Conservation (phyloP, 129 eudicot species). For the Pseudognaphalium luteoalbum region DNA sequence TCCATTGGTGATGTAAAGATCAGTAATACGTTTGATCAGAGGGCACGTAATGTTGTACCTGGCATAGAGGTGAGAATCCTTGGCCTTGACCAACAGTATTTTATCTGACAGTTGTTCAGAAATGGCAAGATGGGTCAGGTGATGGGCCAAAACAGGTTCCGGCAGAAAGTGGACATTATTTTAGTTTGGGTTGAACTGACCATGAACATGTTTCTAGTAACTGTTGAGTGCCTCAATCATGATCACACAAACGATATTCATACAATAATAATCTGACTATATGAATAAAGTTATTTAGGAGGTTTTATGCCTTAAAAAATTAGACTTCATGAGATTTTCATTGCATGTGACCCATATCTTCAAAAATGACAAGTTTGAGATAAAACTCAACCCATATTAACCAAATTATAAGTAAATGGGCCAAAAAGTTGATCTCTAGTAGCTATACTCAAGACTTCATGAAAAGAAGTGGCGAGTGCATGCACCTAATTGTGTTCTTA, state of each 20-base stretch:
- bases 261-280: background rate
- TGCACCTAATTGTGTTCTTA: constrained; percentile 19
- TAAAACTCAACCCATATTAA: background rate
- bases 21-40: constrained; percentile 70
- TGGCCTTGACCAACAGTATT: background rate
- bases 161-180: background rate
- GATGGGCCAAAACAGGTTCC: background rate
- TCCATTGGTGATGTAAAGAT: constrained; percentile 94
- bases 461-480: background rate
- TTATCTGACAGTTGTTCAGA: background rate
- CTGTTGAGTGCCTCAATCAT: background rate
- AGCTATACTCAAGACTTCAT: background rate
- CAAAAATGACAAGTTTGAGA: background rate
- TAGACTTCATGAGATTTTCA: background rate
- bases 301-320: background rate
- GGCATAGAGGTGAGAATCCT: constrained; percentile 70
- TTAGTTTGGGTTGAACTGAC: background rate
- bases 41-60: constrained; percentile 82
- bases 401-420: background rate
- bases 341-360: background rate
- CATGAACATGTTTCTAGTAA: background rate
- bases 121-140: background rate
- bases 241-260: background rate
- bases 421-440: background rate
- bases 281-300: background rate